These are phyloP conservation scores for Podaxis sp. DNA, from an alignment of 768 basidiomycete genomes.

Conservation along the genomic window DNA sequence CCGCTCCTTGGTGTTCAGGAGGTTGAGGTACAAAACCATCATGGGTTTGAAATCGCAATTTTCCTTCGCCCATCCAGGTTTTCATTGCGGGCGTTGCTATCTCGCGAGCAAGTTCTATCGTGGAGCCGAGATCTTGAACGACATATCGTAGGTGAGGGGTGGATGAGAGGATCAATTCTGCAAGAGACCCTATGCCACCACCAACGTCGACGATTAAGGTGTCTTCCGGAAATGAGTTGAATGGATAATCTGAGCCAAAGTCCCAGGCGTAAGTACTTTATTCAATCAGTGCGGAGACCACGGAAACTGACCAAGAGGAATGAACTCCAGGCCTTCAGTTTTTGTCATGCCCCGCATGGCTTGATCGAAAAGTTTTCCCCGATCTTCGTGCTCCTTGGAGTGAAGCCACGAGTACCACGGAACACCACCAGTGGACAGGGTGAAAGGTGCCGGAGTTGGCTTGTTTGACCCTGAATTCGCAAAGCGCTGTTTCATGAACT, in stretches of 20 bases:
- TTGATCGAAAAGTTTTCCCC: neutral
- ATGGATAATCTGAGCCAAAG: neutral
- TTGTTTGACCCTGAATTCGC: neutral
- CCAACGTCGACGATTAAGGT: neutral
- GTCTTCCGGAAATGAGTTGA: neutral
- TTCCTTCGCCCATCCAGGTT: neutral
- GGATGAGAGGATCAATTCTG: neutral
- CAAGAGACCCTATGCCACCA: neutral
- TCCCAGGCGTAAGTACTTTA: neutral
- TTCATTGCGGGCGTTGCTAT: neutral
- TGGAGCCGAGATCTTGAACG: neutral
- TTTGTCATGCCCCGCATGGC: neutral
- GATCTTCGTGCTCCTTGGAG: neutral
- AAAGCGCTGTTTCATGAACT: neutral
- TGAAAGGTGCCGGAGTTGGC: neutral
- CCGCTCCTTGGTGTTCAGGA: neutral
- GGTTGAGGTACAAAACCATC: neutral
- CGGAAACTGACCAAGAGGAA: neutral
- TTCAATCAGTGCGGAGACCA: neutral
- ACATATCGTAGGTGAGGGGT: neutral
- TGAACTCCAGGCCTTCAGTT: neutral
- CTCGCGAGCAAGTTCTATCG: neutral
- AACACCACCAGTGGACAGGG: neutral
- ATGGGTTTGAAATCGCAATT: neutral
- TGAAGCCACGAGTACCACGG: neutral